phyloP scores from a whole-genome alignment of 1,284 basidiomycete species.

The Peniophora sp. region DNA sequence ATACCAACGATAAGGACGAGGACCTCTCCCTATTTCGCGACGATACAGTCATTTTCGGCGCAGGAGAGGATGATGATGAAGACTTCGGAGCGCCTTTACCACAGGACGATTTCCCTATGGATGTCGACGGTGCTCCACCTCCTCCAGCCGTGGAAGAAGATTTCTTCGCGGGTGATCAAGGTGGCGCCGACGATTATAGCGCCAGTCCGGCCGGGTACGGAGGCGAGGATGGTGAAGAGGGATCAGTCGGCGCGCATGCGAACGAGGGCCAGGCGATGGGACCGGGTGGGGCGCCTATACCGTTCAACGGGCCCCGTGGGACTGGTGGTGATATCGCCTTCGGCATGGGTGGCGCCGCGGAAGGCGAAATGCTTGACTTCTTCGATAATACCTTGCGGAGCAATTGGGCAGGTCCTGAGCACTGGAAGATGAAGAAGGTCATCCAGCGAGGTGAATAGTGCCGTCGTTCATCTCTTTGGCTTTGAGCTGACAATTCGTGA shows the following conservation, averaged over 20 bases:
- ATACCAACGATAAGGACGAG: conserved; percentile 28
- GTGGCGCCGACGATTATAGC: conserved; percentile 41
- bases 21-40: conserved; percentile 51
- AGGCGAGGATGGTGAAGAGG: conserved; percentile 32
- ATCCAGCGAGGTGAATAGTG: conserved; percentile 60
- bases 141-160: conserved; percentile 50
- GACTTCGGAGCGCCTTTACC: conserved; percentile 28
- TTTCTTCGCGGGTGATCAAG: conserved; percentile 71
- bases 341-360: conserved; percentile 67
- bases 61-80: conserved; percentile 32
- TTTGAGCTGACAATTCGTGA: conserved; percentile 4
- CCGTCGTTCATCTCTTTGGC: conserved; percentile 1
- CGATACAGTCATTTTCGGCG: conserved; percentile 24
- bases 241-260: conserved; percentile 33
- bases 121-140: conserved; percentile 31
- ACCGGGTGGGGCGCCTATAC: conserved; percentile 23
- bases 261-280: conserved; percentile 30
- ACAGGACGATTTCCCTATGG: conserved; percentile 28
- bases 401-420: conserved; percentile 98
- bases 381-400: conserved; percentile 88
- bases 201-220: conserved; percentile 31
- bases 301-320: conserved; percentile 67
- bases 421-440: conserved; percentile 88
- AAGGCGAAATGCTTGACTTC: conserved; percentile 81
- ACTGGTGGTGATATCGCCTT: conserved; percentile 69